phyloP scores from a whole-genome alignment of 2,329 filamentous ascomycete genomes.

The Aspergillus awamori region DNA sequence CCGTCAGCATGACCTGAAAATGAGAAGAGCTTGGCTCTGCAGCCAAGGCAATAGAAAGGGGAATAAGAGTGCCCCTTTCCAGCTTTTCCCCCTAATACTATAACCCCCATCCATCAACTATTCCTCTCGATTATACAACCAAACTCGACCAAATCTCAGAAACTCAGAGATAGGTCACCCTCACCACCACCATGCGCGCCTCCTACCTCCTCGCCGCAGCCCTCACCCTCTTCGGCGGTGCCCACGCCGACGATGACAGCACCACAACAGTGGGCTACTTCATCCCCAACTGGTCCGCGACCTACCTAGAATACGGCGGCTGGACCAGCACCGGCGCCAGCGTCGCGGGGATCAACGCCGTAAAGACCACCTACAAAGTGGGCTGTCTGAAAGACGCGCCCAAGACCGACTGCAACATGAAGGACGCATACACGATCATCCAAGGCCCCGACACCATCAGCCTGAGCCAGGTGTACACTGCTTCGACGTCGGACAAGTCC shows the following conservation, averaged over 20 bases:
- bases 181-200: slow-evolving; percentile 1
- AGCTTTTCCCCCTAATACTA: no score
- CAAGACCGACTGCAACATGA: slow-evolving; percentile 26
- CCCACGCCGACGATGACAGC: neutral
- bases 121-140: no score
- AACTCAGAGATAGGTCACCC: neutral
- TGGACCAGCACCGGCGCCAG: slow-evolving; percentile 28
- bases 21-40: no score
- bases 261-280: slow-evolving; percentile 20
- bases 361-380: slow-evolving; percentile 28
- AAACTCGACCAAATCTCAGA: neutral
- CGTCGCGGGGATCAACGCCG: slow-evolving; percentile 24
- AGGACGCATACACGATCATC: slow-evolving; percentile 26
- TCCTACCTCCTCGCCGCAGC: slow-evolving; percentile 1
- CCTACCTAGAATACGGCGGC: slow-evolving; percentile 6
- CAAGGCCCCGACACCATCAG: slow-evolving; percentile 28
- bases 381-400: slow-evolving; percentile 25
- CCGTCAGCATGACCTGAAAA: no score
- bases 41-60: no score
- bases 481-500: slow-evolving; percentile 9
- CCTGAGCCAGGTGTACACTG: slow-evolving; percentile 24
- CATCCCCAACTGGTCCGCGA: slow-evolving; percentile 12
- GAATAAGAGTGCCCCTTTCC: no score
- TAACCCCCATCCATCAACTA: no score
- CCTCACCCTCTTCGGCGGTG: neutral